Evolutionary conservation across 2,329 filamentous ascomycete species (phyloP).

Genomic region (Coleophoma eucalyptorum): DNA sequence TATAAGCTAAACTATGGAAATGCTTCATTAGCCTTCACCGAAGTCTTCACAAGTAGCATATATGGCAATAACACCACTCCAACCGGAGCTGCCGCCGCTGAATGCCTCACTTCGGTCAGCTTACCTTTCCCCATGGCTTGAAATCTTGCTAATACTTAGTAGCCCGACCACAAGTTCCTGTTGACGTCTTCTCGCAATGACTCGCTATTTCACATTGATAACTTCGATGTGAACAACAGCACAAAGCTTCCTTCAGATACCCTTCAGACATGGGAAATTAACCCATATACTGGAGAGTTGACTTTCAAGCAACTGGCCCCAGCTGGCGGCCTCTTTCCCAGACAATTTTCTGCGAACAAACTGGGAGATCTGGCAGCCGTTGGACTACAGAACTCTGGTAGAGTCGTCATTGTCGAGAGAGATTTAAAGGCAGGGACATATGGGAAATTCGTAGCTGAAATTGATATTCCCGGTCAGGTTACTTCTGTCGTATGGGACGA

Average conservation of each 20-base stretch:
- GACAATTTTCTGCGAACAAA: conserved; percentile 43
- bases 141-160: conserved; percentile 4
- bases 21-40: conserved; percentile 38
- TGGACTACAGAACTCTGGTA: conserved; percentile 34
- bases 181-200: conserved; percentile 67
- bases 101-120: conserved; percentile 56
- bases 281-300: conserved; percentile 38
- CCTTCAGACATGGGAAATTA: conserved; percentile 58
- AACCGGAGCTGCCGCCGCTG: conserved; percentile 43
- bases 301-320: conserved; percentile 37
- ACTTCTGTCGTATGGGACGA: conserved; percentile 26
- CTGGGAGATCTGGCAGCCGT: conserved; percentile 40
- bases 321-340: conserved; percentile 39
- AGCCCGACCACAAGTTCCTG: conserved; percentile 60
- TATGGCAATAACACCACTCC: conserved; percentile 42
- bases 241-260: conserved; percentile 55
- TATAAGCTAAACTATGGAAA: conserved; percentile 51
- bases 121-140: background rate
- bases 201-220: conserved; percentile 44
- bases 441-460: conserved; percentile 23
- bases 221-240: conserved; percentile 38
- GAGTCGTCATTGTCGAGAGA: conserved; percentile 36
- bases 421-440: conserved; percentile 37
- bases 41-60: conserved; percentile 43
- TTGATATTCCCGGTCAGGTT: conserved; percentile 18